Evolutionary conservation across 139 green algal genomes (phyloP).

Genomic region (Chlamydomonas sp.): DNA sequence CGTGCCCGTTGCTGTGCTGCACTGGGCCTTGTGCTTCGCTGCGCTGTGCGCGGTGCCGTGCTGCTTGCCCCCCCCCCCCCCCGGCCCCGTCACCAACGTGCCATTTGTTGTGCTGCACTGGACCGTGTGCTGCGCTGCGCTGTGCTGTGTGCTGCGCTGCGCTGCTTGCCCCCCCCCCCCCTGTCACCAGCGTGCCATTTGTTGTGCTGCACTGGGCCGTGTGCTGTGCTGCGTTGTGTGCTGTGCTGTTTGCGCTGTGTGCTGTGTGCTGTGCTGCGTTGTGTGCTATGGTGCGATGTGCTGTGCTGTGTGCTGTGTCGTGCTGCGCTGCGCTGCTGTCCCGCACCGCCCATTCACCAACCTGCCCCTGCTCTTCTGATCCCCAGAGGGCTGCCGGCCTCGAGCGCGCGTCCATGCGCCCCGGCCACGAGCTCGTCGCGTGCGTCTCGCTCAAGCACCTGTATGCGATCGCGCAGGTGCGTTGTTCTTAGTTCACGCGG

Average conservation of each 20-base stretch:
- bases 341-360: too few relatives aligned
- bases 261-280: constrained; percentile 33
- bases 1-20: constrained; percentile 34
- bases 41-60: too few relatives aligned
- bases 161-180: constrained; percentile 9
- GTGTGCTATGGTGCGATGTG: too few relatives aligned
- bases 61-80: not conserved
- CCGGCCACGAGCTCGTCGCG: constrained; percentile 71
- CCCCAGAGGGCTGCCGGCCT: constrained; percentile 73
- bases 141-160: not conserved
- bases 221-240: not conserved
- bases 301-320: too few relatives aligned
- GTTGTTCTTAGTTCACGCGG: not conserved
- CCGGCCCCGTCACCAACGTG: constrained; percentile 37
- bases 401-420: constrained; percentile 45
- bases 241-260: constrained; percentile 33
- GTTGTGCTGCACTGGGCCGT: not conserved
- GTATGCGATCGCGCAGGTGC: constrained; percentile 65
- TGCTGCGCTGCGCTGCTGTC: too few relatives aligned
- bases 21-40: not conserved
- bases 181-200: too few relatives aligned
- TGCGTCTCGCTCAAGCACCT: constrained; percentile 85
- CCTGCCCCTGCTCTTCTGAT: too few relatives aligned
- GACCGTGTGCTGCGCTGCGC: not conserved
- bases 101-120: constrained; percentile 20